Base-by-base conservation (phyloP, 345 rosid species). In the Pistacia atlantica region DNA sequence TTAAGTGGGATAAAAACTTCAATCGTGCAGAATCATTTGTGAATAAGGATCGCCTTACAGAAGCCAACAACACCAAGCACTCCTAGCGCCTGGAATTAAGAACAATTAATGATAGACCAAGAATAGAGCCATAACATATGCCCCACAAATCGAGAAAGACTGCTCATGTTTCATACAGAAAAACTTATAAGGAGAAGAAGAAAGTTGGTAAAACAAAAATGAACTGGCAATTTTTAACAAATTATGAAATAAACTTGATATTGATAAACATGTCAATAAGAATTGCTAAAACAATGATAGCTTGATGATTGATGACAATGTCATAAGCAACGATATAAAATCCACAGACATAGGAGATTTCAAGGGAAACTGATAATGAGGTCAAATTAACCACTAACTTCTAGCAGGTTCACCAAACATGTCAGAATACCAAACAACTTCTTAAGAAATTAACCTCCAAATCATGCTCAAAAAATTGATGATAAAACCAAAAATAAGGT, bases 21-120 rank as follows among this genome's bases (percentile, higher is more conserved):
- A 81, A 77, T 59, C 86, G 86, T 52, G 86, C 57, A 17, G 52
- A 68, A 54, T 83, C 86, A 62, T 77, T 80, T 54, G 81, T 70
- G 59, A 83, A 83, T 56, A 83, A 74, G 66, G 83, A 80, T 62
- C 83, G 79, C 2, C 83, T 68, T 3, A 80, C 79, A 51, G 86
- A 83, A 17, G 86, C 86, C 28, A 83, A 65, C 37, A 79, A 76
- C 25, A 83, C 86, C 79, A 83, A 71, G 67, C 86, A 80, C 72
- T 83, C 83, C 83, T 76, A 83, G 28, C 11, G 86, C 83, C 86
- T 83, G 74, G 56, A 31, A 59, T 22, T 59, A 59, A 59, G 35
- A 59, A 59, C 2, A 59, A 59, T 20, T 59, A 9, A 22, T 4
- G n/a, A 59, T 28, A 22, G 64, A 59, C 13, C 64, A 59, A 22